phyloP scores from a whole-genome alignment of 2,329 filamentous ascomycete species.

The Arthrobotrys conoides region DNA sequence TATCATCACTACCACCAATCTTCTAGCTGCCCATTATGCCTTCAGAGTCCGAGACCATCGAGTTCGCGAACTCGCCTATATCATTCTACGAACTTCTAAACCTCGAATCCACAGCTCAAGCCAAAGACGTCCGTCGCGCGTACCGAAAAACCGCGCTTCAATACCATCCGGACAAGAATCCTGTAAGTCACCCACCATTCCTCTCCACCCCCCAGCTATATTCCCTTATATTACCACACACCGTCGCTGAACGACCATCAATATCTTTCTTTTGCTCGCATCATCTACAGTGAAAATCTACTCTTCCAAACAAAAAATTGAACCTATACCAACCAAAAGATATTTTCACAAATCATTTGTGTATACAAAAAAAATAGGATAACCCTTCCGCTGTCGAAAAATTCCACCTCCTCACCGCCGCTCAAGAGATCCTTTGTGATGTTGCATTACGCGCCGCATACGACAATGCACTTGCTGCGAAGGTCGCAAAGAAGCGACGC shows the following conservation, averaged over 20 bases:
- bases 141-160: constrained; percentile 71
- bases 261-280: constrained; percentile 17
- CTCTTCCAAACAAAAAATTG: no score
- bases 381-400: constrained; percentile 69
- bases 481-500: constrained; percentile 68
- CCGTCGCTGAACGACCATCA: constrained; percentile 45
- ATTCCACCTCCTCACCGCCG: constrained; percentile 71
- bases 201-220: neutral
- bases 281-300: neutral
- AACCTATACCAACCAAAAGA: constrained; percentile 40
- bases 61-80: constrained; percentile 62
- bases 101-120: constrained; percentile 67
- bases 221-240: constrained; percentile 8
- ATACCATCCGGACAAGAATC: constrained; percentile 73
- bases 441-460: constrained; percentile 68
- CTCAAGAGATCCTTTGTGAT: constrained; percentile 70
- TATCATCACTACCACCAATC: neutral
- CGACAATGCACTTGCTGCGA: constrained; percentile 69
- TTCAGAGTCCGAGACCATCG: constrained; percentile 63
- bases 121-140: constrained; percentile 69
- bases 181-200: constrained; percentile 60
- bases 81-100: constrained; percentile 72
- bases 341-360: constrained; percentile 5
- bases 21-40: constrained; percentile 41
- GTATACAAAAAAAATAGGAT: constrained; percentile 35